A percentile compares a stretch with the other conserved stretches of the same genome.
Conservation (phyloP, 176 grass and related monocot genomes). For the Dactylis glomerata region DNA sequence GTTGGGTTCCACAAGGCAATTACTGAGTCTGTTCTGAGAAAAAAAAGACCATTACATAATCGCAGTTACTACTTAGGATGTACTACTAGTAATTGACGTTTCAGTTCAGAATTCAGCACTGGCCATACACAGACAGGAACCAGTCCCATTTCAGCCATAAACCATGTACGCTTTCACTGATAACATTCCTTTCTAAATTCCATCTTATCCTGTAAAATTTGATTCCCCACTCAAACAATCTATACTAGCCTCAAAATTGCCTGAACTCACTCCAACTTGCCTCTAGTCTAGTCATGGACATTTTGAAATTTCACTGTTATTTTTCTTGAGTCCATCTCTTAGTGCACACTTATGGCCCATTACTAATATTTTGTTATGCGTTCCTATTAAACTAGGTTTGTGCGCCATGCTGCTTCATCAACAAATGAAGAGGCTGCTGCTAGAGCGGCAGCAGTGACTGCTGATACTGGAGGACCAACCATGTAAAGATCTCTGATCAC, state of each 20-base stretch:
- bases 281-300: not conserved
- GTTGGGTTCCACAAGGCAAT: not conserved
- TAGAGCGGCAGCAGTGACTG: constrained; percentile 38
- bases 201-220: not conserved
- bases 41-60: not conserved
- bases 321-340: not conserved
- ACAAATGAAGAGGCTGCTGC: constrained; percentile 80
- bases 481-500: constrained; percentile 47
- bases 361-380: not conserved
- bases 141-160: not conserved
- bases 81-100: not conserved
- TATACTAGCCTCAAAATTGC: not conserved
- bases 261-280: not conserved
- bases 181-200: not conserved
- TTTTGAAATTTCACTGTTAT: not conserved
- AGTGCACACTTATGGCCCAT: not conserved
- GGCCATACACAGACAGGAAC: not conserved
- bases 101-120: not conserved
- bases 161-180: not conserved
- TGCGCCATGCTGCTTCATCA: constrained; percentile 60
- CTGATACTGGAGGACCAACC: constrained; percentile 64
- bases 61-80: not conserved
- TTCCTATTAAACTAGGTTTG: constrained; percentile 41
- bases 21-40: not conserved
- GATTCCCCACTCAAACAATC: not conserved